Percentiles rank a stretch among this genome's conserved stretches.
phyloP scores from a whole-genome alignment of 768 basidiomycete species.

The Leccinum pellstonianum region DNA sequence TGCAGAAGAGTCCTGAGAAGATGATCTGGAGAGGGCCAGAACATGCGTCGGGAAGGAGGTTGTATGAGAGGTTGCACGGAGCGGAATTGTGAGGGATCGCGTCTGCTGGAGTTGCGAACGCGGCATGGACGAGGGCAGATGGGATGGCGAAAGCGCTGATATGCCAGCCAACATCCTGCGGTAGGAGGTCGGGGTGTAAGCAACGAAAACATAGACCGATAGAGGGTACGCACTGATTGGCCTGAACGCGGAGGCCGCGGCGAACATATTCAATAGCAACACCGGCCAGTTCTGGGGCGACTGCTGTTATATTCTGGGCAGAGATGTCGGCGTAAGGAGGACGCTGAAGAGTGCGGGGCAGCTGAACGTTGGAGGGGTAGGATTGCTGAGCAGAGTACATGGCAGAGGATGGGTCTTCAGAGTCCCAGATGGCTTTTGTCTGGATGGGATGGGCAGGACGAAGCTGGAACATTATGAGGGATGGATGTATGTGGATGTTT shows the following conservation, averaged over 20 bases:
- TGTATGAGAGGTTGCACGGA: constrained; percentile 27
- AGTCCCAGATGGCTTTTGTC: constrained; percentile 38
- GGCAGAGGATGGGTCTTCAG: constrained; percentile 29
- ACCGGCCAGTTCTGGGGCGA: constrained; percentile 49
- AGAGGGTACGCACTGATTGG: constrained; percentile 39
- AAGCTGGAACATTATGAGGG: constrained; percentile 34
- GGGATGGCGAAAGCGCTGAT: constrained; percentile 49
- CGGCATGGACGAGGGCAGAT: constrained; percentile 34
- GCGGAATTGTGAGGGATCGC: constrained; percentile 30
- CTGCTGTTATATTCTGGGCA: constrained; percentile 51
- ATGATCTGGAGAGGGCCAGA: constrained; percentile 43
- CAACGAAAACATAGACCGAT: constrained; percentile 12
- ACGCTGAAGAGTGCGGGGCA: constrained; percentile 69
- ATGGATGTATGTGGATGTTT: constrained; percentile 18
- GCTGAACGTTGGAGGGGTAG: constrained; percentile 46
- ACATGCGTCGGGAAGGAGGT: constrained; percentile 49
- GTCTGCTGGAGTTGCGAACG: constrained; percentile 34
- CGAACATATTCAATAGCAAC: constrained; percentile 66
- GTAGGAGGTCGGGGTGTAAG: constrained; percentile 31
- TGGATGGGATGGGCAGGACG: constrained; percentile 36
- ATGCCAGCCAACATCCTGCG: constrained; percentile 39
- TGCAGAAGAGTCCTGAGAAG: constrained; percentile 31
- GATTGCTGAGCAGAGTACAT: constrained; percentile 33
- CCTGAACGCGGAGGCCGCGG: constrained; percentile 45
- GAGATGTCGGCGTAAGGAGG: constrained; percentile 59